These are phyloP conservation scores for Basipetospora sp. DNA, from an alignment of 2,329 filamentous ascomycete genomes.

Conservation along the genomic window DNA sequence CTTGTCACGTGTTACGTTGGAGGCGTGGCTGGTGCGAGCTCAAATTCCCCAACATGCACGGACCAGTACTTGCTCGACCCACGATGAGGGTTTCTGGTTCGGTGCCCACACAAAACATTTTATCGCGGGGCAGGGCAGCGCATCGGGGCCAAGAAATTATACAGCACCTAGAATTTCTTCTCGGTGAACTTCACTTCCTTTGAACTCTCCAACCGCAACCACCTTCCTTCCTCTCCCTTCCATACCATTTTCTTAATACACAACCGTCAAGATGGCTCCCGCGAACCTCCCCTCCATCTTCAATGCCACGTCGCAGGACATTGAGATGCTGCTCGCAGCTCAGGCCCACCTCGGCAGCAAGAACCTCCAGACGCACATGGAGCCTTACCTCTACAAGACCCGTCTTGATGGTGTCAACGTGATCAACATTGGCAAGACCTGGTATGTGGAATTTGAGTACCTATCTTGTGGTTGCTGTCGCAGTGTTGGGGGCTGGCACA, in stretches of 20 bases:
- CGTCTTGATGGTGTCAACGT: slow-evolving; percentile 96
- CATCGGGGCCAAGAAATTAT: neutral
- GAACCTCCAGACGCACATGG: slow-evolving; percentile 99
- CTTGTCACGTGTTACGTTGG: no score
- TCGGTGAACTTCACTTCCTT: slow-evolving; percentile 1
- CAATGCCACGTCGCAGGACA: slow-evolving; percentile 95
- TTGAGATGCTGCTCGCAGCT: slow-evolving; percentile 97
- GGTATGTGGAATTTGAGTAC: no score
- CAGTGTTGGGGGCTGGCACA: neutral
- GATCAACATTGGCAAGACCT: slow-evolving; percentile 99
- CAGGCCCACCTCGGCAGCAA: slow-evolving; percentile 95
- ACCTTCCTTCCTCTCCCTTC: neutral
- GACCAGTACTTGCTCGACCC: slow-evolving; percentile 3
- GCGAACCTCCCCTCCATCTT: slow-evolving; percentile 79
- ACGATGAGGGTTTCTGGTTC: slow-evolving; percentile 7
- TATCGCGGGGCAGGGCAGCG: slow-evolving; percentile 3
- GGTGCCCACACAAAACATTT: slow-evolving; percentile 5
- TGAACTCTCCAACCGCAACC: neutral
- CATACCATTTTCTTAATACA: neutral
- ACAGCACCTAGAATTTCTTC: slow-evolving; percentile 3
- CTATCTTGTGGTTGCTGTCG: neutral
- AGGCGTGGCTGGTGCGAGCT: slow-evolving; percentile 2
- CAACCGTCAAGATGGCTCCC: slow-evolving; percentile 68
- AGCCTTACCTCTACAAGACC: slow-evolving; percentile 99
- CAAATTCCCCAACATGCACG: neutral